Evolutionary conservation across 2,329 filamentous ascomycete genomes (phyloP), one percentile per base, ranked within the genome.

Genomic region (Neodidymelliopsis sp.): DNA sequence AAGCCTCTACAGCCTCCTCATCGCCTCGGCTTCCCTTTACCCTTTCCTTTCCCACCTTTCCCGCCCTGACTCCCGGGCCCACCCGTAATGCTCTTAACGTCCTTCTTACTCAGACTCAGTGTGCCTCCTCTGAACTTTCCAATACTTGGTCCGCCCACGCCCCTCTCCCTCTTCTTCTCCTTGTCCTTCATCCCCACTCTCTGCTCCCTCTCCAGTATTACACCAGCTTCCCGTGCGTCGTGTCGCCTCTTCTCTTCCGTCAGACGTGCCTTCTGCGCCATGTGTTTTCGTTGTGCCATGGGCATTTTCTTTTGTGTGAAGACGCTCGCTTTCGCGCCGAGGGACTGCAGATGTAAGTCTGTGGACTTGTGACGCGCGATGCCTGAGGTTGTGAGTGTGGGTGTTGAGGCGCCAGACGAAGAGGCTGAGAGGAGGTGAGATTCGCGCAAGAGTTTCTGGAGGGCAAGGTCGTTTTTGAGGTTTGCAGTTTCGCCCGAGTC

Each of bases 371-470:
- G 85, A 23, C 92, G 84, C 62, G 88, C 88, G 62, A 85, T 86
- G 43, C 92, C 92, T 3, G 78, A 75, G 22, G 71, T 68, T 29
- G 74, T 69, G 33, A 76, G 63, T 12, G 74, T 68, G 16, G 82
- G 78, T 0, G 62, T 67, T 0, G 66, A 63, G 33, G 60, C 53
- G 28, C 59, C 57, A 13, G 81, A 79, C 33, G 81, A 79, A 3
- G 81, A 77, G 45, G 80, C 77, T 20, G 81, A 78, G 48, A 97
- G 85, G 53, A 97, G 86, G 74, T 96, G 91, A 0, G 92, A 97
- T 79, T 99, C 94, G 60, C 87, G 83, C 49, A 99, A 84, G 29
- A 99, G 85, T 35, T 91, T 87, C 72, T 97, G 93, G 11, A 99
- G 85, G 28, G 90, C 92, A 43, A 96, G 85, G 72, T 97, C 94